These are phyloP conservation scores for Plectosphaerella plurivora DNA, from an alignment of 2,329 filamentous ascomycete genomes.

Conservation along the genomic window DNA sequence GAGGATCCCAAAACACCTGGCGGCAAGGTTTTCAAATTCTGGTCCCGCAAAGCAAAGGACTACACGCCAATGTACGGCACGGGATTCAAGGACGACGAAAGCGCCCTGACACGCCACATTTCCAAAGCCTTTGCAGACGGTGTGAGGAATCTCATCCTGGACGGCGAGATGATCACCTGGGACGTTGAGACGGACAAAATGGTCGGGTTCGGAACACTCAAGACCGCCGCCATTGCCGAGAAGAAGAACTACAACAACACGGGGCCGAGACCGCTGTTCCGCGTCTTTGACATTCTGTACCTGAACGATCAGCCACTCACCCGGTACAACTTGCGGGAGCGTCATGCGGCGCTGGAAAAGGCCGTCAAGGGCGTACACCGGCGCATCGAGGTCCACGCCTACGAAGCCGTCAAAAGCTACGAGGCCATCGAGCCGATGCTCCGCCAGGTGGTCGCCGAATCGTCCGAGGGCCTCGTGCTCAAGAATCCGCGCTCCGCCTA, in stretches of 20 bases:
- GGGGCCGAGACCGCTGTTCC: conserved; percentile 71
- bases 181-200: conserved; percentile 80
- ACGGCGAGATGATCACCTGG: conserved; percentile 99
- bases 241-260: conserved; percentile 64
- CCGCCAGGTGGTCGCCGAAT: conserved; percentile 77
- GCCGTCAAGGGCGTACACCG: conserved; percentile 67
- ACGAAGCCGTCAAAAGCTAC: conserved; percentile 60
- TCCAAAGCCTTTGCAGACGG: conserved; percentile 70
- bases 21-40: conserved; percentile 75
- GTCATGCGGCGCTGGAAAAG: conserved; percentile 68
- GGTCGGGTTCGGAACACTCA: conserved; percentile 86
- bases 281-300: conserved; percentile 87
- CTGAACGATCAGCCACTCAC: conserved; percentile 79
- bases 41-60: conserved; percentile 94
- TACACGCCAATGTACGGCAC: conserved; percentile 92
- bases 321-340: conserved; percentile 76
- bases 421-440: conserved; percentile 76
- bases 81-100: conserved; percentile 67
- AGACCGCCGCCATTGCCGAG: conserved; percentile 80
- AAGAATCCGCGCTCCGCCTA: conserved; percentile 92
- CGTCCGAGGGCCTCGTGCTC: conserved; percentile 84
- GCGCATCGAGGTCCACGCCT: conserved; percentile 77
- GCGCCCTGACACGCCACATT: conserved; percentile 76
- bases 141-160: conserved; percentile 83
- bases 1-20: conserved; percentile 64